Percentiles rank a stretch among this genome's conserved stretches.
phyloP scores from a whole-genome alignment of 2,329 filamentous ascomycete genomes.

The Neofusicoccum umdonicola region DNA sequence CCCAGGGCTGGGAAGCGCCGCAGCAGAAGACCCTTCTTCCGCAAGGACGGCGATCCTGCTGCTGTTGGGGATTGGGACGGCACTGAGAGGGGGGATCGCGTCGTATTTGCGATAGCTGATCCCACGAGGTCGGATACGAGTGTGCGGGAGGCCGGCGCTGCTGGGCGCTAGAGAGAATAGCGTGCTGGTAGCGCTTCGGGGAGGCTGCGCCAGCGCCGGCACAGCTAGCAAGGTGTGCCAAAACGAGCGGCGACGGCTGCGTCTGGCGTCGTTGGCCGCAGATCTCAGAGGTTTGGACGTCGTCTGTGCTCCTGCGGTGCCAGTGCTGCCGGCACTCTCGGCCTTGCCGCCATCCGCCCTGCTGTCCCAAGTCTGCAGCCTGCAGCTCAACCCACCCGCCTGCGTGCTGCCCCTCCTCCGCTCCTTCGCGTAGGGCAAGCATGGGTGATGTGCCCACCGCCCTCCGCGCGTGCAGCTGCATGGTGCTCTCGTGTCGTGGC shows the following conservation, averaged over 20 bases:
- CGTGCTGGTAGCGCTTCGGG: not conserved
- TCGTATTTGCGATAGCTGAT: slow-evolving; percentile 13
- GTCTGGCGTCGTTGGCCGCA: not conserved
- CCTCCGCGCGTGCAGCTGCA: not conserved
- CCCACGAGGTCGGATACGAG: not conserved
- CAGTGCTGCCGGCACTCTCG: too few species aligned
- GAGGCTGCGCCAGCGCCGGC: not conserved
- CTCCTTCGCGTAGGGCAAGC: not conserved
- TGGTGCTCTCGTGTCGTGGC: not conserved
- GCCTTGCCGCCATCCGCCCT: too few species aligned
- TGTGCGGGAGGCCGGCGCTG: not conserved
- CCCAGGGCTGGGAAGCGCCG: not conserved
- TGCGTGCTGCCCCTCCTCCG: not conserved
- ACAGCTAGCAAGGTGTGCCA: not conserved
- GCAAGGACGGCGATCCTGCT: not conserved
- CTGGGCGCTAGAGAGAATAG: not conserved
- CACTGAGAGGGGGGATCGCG: not conserved
- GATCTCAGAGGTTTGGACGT: not conserved
- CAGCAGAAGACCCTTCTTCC: not conserved
- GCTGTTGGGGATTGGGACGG: not conserved
- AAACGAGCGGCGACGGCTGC: not conserved
- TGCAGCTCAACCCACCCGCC: too few species aligned
- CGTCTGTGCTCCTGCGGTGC: too few species aligned
- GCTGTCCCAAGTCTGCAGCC: too few species aligned
- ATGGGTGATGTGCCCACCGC: slow-evolving; percentile 4